Evolutionary conservation across 2,329 filamentous ascomycete species (phyloP), one percentile per base, ranked within the genome.

Genomic region (Thermothelomyces thermophilus): DNA sequence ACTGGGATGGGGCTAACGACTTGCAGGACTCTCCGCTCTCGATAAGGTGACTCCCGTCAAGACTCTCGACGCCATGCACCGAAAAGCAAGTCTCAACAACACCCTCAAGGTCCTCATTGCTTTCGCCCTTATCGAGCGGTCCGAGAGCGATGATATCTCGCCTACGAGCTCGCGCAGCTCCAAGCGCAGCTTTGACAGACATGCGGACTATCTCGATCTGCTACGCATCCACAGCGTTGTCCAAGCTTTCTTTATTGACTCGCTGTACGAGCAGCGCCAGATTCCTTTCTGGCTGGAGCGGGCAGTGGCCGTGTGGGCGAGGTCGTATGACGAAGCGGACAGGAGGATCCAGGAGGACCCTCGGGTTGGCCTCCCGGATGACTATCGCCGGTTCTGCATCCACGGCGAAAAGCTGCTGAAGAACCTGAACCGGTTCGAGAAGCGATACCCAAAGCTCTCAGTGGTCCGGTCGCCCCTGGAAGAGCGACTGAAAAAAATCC

Each of bases 41-140:
- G 72, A 74, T 55, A 70, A 67, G 24, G 59, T 64, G 26, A 73
- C 74, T 1, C 72, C 73, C 0, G 67, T 77, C 35, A 73, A 71
- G 58, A 70, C 73, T 0, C 60, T 61, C 4, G 72, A 75, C 19
- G 61, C 63, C 0, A 62, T 64, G 3, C 66, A 64, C 20, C 58
- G 63, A 10, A 66, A 60, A 42, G 58, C 56, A 10, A 71, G 66
- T 2, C 59, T 75, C 4, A 75, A 73, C 57, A 73, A 73, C 48
- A 77, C 72, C 0, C 69, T 79, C 53, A 71, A 66, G 53, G 67
- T 72, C 5, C 64, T 79, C 3, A 78, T 77, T 43, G 70, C 68
- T 0, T 78, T 77, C 54, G 75, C 74, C 2, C 65, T 79, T 2
- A 66, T 79, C 10, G 73, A 78, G 35, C 67, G 76, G 3, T 75